A percentile compares a stretch with the other conserved stretches of the same genome.
phyloP scores from a whole-genome alignment of 2,329 filamentous ascomycete genomes.

The Pezicula radicicola region DNA sequence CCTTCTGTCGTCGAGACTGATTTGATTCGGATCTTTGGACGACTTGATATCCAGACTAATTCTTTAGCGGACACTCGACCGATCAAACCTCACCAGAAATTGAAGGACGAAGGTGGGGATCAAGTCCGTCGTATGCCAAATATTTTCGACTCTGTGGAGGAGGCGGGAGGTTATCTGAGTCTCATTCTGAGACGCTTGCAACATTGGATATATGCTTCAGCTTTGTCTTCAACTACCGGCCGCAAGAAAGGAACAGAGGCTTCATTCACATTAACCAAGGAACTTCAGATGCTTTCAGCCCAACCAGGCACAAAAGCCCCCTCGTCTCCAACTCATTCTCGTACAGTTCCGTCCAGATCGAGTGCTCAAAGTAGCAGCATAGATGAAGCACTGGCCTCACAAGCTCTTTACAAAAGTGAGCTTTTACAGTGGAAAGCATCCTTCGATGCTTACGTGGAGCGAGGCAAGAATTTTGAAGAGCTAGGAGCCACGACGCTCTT shows the following conservation, averaged over 20 bases:
- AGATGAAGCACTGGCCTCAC: not conserved
- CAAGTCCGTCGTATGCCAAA: constrained; percentile 14
- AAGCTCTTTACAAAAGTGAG: not conserved
- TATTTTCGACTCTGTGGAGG: constrained; percentile 8
- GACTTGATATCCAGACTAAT: constrained; percentile 60
- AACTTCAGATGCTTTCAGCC: not conserved
- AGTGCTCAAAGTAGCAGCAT: too few species aligned
- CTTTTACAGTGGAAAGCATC: not conserved
- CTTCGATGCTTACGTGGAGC: not conserved
- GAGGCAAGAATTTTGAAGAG: not conserved
- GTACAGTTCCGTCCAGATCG: too few species aligned
- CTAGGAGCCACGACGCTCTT: not conserved
- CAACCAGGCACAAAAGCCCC: not conserved
- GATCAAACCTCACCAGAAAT: constrained; percentile 6
- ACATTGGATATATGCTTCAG: constrained; percentile 12
- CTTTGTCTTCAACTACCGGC: constrained; percentile 1
- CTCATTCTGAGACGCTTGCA: constrained; percentile 17
- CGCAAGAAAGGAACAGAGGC: not conserved
- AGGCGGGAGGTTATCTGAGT: constrained; percentile 18
- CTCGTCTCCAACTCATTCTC: not conserved
- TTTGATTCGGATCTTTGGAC: constrained; percentile 57
- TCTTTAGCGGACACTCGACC: constrained; percentile 35
- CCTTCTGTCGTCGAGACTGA: constrained; percentile 44
- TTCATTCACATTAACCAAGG: constrained; percentile 6
- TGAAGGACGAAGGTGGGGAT: constrained; percentile 15